Conservation (phyloP, 2,329 filamentous ascomycete genomes). For the Chaetomiaceae sp. region DNA sequence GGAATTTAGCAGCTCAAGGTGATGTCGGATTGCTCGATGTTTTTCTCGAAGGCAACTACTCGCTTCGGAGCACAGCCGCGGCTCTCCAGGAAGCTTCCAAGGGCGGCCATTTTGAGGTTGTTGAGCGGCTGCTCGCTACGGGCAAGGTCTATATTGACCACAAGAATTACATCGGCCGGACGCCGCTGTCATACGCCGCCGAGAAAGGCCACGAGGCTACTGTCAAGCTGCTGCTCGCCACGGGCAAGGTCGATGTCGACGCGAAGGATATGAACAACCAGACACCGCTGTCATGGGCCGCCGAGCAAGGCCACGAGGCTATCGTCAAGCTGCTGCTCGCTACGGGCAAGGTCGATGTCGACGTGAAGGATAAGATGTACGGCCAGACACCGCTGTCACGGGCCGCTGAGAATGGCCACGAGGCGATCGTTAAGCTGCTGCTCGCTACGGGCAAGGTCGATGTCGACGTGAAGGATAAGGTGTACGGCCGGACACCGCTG, state of each 20-base stretch:
- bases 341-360: no score
- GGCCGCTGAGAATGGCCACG: no score
- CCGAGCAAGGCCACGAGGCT: background rate
- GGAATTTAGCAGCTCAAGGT: conserved; percentile 10
- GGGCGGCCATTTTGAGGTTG: conserved; percentile 5
- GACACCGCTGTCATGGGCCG: background rate
- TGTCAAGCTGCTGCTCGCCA: background rate
- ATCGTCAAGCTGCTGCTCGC: background rate
- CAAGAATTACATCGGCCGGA: no score
- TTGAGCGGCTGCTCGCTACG: background rate
- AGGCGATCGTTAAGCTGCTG: no score
- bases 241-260: background rate
- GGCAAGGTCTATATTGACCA: background rate
- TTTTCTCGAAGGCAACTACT: background rate
- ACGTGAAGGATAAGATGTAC: no score
- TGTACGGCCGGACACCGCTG: no score
- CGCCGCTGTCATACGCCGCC: no score
- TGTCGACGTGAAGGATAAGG: no score
- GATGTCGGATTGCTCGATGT: conserved; percentile 10
- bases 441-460: no score
- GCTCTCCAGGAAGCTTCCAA: background rate
- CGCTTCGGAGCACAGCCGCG: background rate
- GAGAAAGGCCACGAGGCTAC: no score
- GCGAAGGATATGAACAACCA: background rate
- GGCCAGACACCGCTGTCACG: no score